Percentiles rank a stretch among this genome's conserved stretches.
phyloP scores from a whole-genome alignment of 73 alveolate genomes.

The Paramecium pentaurelia region DNA sequence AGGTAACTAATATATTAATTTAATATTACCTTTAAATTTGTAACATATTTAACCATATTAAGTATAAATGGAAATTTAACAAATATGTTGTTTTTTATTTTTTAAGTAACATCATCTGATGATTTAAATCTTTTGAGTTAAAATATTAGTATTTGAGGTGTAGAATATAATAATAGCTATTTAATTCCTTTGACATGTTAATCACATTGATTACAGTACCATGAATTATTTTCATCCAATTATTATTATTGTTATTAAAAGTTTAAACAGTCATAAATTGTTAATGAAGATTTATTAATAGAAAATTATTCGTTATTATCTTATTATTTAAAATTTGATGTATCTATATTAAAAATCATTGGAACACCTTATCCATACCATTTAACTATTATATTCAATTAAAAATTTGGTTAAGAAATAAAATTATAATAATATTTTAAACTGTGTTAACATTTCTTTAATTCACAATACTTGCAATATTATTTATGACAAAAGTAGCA shows the following conservation, averaged over 20 bases:
- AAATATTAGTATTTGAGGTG: background rate
- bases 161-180: background rate
- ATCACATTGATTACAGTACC: conserved; percentile 21
- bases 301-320: background rate
- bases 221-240: conserved; percentile 35
- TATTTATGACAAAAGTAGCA: background rate
- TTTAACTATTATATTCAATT: background rate
- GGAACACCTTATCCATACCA: conserved; percentile 22
- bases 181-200: conserved; percentile 24
- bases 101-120: background rate
- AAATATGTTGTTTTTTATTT: background rate
- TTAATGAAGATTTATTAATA: background rate
- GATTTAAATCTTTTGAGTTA: conserved; percentile 21
- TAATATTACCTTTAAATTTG: background rate
- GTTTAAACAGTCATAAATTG: conserved; percentile 16
- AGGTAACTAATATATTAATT: background rate
- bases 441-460: background rate
- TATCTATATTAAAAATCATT: background rate
- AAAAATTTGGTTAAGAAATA: background rate
- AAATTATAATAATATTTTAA: background rate
- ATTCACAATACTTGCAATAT: background rate
- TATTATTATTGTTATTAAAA: conserved; percentile 14
- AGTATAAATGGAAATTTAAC: background rate
- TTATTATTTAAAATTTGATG: background rate
- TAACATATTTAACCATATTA: background rate